A percentile compares a stretch with the other conserved stretches of the same genome.
These are phyloP conservation scores for Penicillium antarcticum DNA, from an alignment of 495 filamentous ascomycete genomes.

Conservation along the genomic window DNA sequence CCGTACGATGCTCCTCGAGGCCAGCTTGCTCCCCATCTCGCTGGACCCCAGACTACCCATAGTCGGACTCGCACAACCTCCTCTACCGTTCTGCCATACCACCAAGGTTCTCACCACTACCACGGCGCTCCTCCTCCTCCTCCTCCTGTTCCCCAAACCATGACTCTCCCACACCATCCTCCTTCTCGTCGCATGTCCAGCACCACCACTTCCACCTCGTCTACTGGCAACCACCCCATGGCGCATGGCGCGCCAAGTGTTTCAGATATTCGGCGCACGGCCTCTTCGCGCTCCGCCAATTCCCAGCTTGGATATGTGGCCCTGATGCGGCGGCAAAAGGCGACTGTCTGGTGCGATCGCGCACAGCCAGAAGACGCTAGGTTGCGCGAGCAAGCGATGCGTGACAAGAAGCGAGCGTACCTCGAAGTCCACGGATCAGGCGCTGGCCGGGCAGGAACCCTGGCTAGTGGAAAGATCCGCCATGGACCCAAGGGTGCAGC, in stretches of 20 bases:
- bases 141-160: conserved; percentile 20
- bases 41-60: conserved; percentile 30
- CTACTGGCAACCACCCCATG: conserved; percentile 44
- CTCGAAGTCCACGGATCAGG: conserved; percentile 69
- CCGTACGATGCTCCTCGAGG: conserved; percentile 30
- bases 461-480: conserved; percentile 72
- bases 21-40: conserved; percentile 30
- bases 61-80: conserved; percentile 60
- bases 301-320: conserved; percentile 82
- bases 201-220: conserved; percentile 66
- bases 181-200: conserved; percentile 66
- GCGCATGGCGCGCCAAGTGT: conserved; percentile 42
- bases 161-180: conserved; percentile 27
- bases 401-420: conserved; percentile 78
- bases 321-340: conserved; percentile 91
- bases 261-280: conserved; percentile 69
- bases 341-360: conserved; percentile 97
- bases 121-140: conserved; percentile 21
- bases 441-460: conserved; percentile 52
- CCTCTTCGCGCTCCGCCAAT: conserved; percentile 57
- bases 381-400: conserved; percentile 70
- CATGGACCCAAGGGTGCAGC: conserved; percentile 70
- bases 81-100: conserved; percentile 53
- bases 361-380: conserved; percentile 89
- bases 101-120: conserved; percentile 28